Evolutionary conservation across 805 yeast species (phyloP), one percentile per base, ranked within the genome.

Genomic region (Clavispora santaluciae): DNA sequence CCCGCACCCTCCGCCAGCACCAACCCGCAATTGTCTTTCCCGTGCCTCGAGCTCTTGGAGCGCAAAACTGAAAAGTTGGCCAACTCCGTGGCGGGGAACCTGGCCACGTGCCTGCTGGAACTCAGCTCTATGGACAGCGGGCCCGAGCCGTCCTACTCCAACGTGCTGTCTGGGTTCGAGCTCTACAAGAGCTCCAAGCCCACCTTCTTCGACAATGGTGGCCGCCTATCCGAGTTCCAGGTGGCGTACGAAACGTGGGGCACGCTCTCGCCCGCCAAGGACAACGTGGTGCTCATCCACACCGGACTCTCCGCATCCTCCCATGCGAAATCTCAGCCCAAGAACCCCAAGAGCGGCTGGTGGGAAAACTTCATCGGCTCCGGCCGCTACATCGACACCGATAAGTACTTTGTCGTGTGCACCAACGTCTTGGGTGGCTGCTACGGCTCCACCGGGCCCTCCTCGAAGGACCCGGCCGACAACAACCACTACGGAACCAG

Each of bases 241-340:
- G 71, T 90, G n/a, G 97, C 96, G 0, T 90, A 86, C 64, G 97
- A 90, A 61, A 78, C 90, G 3, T 90, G 97, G 97, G 97, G 97
- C 2, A 51, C 57, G 6, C 68, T 90, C 47, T 84, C 86, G 49
- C 58, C 64, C 2, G 73, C 68, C 35, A 77, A 67, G 46, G 76
- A 84, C 16, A 90, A 90, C 56, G 85, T 89, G 10, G 76, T 90
- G 16, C 68, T 90, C 26, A 64, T 90, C 8, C 96, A 90, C 55
- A 90, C 97, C 0, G 97, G 97, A 0, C 71, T 90, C 15, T 86
- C 95, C 0, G 96, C 96, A 0, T 86, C 95, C 0, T 86, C 96
- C 2, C 97, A 90, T 66, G 97, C 96, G 8, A 84, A 78, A 54
- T 86, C 95, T 3, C 93, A 86, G 44, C 66, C 70, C 0, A 68